Conservation (phyloP, 345 rosid genomes). For the Lepidium aucheri region DNA sequence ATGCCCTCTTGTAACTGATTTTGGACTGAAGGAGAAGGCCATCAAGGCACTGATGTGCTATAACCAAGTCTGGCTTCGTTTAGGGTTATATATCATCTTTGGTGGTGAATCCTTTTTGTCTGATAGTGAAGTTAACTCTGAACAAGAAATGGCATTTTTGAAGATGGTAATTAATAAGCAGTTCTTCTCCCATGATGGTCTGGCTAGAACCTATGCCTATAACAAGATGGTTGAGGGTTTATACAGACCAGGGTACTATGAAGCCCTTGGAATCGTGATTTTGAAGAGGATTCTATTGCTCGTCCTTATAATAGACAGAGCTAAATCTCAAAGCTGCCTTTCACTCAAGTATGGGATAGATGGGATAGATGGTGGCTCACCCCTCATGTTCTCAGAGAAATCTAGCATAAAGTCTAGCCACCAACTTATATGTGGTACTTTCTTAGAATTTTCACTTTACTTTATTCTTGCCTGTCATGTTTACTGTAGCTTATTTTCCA, state of each 20-base stretch:
- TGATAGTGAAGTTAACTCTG: slow-evolving; percentile 37
- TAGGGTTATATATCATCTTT: slow-evolving; percentile 60
- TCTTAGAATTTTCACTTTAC: not conserved
- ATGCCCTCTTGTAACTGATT: slow-evolving; percentile 86
- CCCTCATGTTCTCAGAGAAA: slow-evolving; percentile 50
- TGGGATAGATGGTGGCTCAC: slow-evolving; percentile 93
- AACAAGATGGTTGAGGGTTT: slow-evolving; percentile 93
- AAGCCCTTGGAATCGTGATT: slow-evolving; percentile 63
- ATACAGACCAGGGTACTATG: slow-evolving; percentile 90
- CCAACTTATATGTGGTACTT: slow-evolving; percentile 67
- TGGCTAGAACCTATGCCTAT: slow-evolving; percentile 73
- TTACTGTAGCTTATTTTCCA: slow-evolving; percentile 26
- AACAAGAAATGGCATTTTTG: slow-evolving; percentile 56
- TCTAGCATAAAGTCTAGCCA: slow-evolving; percentile 71
- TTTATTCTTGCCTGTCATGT: slow-evolving; percentile 16
- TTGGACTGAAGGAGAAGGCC: slow-evolving; percentile 82
- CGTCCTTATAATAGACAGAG: slow-evolving; percentile 72
- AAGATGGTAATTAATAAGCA: slow-evolving; percentile 76
- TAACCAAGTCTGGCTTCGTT: slow-evolving; percentile 77
- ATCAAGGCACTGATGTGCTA: slow-evolving; percentile 53
- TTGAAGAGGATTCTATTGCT: slow-evolving; percentile 84
- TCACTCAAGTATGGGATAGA: slow-evolving; percentile 81
- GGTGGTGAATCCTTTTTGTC: slow-evolving; percentile 83
- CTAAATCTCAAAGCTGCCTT: slow-evolving; percentile 63
- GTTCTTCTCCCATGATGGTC: slow-evolving; percentile 58